Base-by-base conservation (phyloP, 2,329 filamentous ascomycete genomes). In the Pestalotiopsis sp. region DNA sequence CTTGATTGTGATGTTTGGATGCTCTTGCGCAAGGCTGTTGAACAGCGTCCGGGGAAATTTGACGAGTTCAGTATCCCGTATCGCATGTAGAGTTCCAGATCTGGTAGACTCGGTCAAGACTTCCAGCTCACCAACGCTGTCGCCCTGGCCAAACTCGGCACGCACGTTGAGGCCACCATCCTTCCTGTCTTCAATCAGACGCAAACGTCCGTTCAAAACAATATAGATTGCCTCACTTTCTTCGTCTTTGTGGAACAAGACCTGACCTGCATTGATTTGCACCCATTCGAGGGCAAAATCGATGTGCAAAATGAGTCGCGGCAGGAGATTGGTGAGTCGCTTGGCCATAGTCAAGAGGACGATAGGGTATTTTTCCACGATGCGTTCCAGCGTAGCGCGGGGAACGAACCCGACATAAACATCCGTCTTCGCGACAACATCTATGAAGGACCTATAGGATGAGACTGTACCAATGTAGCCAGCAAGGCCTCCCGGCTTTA, bases 151-250 rank as follows among this genome's bases (percentile, higher is more conserved):
- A 76, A 92, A 98, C 79, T 99, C 97, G 13, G 94, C 95, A 64
- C 94, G 88, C 13, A 97, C 94, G 60, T 91, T 92, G 82, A 97
- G 92, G 2, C 92, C 92, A 0, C 94, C 94, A 71, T 93, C 92
- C 61, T 92, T 90, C 14, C 90, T 90, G 74, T 98, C 95, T 70
- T 94, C 88, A 0, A 99, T 92, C 0, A 95, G 88, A 67, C 97
- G 88, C 20, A 99, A 82, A 17, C 96, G 92, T 11, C 96, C 96
- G 74, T 99, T 99, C 17, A 99, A 87, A 1, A 99, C 96, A 70
- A 99, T 95, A 75, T 98, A 99, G 56, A 99, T 99, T 1, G 97
- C 95, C 79, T 99, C 96, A 75, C 96, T 99, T 73, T 98, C 96
- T 73, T 99, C 95, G 2, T 91, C 91, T 79, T 97, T 93, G 73